phyloP scores from a whole-genome alignment of 208 protist genomes.

The Wallacemonas sp. region DNA sequence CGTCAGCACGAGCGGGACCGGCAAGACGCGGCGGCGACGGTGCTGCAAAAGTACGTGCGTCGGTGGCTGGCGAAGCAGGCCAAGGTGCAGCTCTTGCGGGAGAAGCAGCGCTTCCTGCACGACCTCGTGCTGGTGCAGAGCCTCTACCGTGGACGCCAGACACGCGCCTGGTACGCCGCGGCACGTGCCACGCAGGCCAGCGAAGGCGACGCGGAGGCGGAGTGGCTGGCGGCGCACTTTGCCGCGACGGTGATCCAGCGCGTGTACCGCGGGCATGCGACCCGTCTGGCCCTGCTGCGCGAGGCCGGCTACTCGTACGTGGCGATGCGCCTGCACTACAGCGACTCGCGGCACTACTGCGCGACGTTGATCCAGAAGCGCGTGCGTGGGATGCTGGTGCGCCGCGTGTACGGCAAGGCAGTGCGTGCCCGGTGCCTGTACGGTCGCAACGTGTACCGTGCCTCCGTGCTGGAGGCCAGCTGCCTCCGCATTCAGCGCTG shows the following conservation, averaged over 20 bases:
- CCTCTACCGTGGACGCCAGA: slow-evolving; percentile 35
- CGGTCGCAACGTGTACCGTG: slow-evolving; percentile 68
- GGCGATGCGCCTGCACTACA: slow-evolving; percentile 64
- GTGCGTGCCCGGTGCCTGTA: slow-evolving; percentile 60
- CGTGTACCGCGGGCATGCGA: slow-evolving; percentile 65
- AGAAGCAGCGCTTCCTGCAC: slow-evolving; percentile 28
- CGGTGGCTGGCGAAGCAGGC: slow-evolving; percentile 63
- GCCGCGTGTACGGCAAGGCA: slow-evolving; percentile 39
- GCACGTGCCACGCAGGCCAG: slow-evolving; percentile 12
- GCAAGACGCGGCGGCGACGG: slow-evolving; percentile 35
- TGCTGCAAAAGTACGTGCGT: slow-evolving; percentile 67
- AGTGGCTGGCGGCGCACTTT: slow-evolving; percentile 30
- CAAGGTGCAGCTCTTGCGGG: slow-evolving; percentile 25
- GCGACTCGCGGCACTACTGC: slow-evolving; percentile 62
- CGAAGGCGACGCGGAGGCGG: slow-evolving; percentile 6
- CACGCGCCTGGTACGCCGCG: slow-evolving; percentile 18
- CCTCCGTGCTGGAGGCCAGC: slow-evolving; percentile 36
- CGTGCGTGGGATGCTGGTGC: slow-evolving; percentile 66
- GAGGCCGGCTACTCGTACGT: slow-evolving; percentile 34
- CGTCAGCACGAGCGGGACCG: slow-evolving; percentile 17
- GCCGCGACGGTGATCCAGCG: slow-evolving; percentile 71
- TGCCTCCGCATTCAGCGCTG: slow-evolving; percentile 60
- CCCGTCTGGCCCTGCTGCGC: slow-evolving; percentile 36
- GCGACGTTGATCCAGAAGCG: slow-evolving; percentile 77
- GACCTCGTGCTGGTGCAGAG: slow-evolving; percentile 51